Evolutionary conservation across 768 basidiomycete genomes (phyloP), one percentile per base, ranked within the genome.

Genomic region (Pholiota microspora): DNA sequence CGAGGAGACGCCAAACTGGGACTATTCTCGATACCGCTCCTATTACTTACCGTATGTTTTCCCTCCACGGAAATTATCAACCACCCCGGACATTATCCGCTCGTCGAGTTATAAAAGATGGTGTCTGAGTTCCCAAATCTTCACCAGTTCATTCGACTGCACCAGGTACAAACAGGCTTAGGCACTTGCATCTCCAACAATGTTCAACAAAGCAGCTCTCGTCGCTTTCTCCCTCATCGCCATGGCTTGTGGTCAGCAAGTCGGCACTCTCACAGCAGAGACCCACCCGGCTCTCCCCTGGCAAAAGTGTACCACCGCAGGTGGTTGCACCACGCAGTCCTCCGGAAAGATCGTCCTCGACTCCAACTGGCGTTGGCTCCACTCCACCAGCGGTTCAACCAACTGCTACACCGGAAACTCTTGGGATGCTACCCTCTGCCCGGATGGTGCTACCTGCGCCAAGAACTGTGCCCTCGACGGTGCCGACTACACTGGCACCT

Each of bases 361-460:
- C 67, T 62, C 77, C 58, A 82, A 82, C 73, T 83, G 80, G 80
- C 79, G 81, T 57, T 82, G 79, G 79, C 62, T 77, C 44, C 78
- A 81, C 64, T 61, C 63, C 40, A 70, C 68, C 54, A 60, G 57
- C 35, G 64, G 66, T 28, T 67, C 69, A 69, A 72, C 68, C 53
- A 75, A 75, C 68, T 76, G 81, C 64, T 82, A 83, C 73, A 81
- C 77, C 58, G 81, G 81, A 35, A 82, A 83, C 72, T 64, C 71
- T 10, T 84, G 80, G 79, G 72, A 83, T 68, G 54, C 72, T 5
- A 70, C 76, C 9, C 65, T 81, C 42, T 84, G 82, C 73, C 75
- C 80, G 34, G 75, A 78, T 61, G 67, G 71, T 16, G 62, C 61
- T 6, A 78, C 77, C 51, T 83, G 82, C 65, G 77, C 80, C 4